phyloP scores from a whole-genome alignment of 2,329 filamentous ascomycete species.

The Leptodontidium sp. region DNA sequence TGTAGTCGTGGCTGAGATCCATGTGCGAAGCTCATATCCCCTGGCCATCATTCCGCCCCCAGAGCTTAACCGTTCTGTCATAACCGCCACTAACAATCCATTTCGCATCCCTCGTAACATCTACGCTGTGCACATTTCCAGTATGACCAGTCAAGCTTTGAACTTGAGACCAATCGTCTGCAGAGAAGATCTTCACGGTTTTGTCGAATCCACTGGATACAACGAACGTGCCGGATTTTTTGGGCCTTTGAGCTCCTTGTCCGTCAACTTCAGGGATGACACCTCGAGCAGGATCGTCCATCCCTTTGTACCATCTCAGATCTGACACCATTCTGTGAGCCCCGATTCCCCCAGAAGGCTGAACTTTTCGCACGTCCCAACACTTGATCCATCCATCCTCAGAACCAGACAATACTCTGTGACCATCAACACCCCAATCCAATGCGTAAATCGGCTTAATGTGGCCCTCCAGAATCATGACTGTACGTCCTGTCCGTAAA shows the following conservation, averaged over 20 bases:
- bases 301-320: slow-evolving; percentile 90
- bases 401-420: slow-evolving; percentile 91
- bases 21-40: slow-evolving; percentile 49
- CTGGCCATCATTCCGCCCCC: slow-evolving; percentile 83
- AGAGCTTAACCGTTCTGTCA: slow-evolving; percentile 94
- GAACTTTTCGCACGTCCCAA: slow-evolving; percentile 94
- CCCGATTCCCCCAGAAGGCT: slow-evolving; percentile 83
- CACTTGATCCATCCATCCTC: slow-evolving; percentile 97
- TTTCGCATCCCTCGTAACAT: slow-evolving; percentile 83
- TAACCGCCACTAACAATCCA: slow-evolving; percentile 97
- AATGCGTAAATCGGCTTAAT: slow-evolving; percentile 93
- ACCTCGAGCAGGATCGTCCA: slow-evolving; percentile 75
- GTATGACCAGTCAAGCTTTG: slow-evolving; percentile 91
- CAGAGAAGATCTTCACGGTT: slow-evolving; percentile 94
- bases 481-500: slow-evolving; percentile 86
- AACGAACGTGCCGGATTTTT: slow-evolving; percentile 91
- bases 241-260: slow-evolving; percentile 73
- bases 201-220: slow-evolving; percentile 92
- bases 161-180: slow-evolving; percentile 92
- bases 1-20: not conserved
- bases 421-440: slow-evolving; percentile 91
- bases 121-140: slow-evolving; percentile 88
- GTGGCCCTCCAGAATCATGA: slow-evolving; percentile 90
- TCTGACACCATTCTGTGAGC: slow-evolving; percentile 94
- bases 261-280: slow-evolving; percentile 67